Base-by-base conservation (phyloP, 2,329 filamentous ascomycete species). In the Trichoderma simmonsii region DNA sequence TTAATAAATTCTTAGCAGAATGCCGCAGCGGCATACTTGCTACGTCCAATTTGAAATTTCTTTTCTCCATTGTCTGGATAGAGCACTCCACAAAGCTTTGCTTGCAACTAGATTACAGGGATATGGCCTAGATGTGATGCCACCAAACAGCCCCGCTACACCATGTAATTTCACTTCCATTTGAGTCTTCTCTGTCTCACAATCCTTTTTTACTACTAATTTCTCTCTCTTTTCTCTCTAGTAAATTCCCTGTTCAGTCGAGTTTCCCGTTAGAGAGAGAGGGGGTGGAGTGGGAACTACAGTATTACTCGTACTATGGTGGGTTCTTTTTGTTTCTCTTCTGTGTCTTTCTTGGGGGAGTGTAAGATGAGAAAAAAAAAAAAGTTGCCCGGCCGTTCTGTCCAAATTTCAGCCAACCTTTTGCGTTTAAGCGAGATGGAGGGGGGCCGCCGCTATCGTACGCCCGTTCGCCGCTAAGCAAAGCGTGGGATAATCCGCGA, bases 341-440 rank as follows among this genome's bases (percentile, higher is more conserved):
- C 9, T 21, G 18, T 61, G 6, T 15, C 14, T 24, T 61, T 61
- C 18, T 7, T 61, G 12, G 32, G 28, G 28, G 54, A 51, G 24
- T 26, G 54, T 57, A 28, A 57, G 54, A 57, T 57, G 54, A 28
- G 54, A 34, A 60, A 30, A 60, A 34, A 57, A 32, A 59, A 59
- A 59, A 60, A 60, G 9, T 34, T 30, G 57, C 57, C 28, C 18
- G 57, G 28, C 57, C 18, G 6, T 59, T 24, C 9, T 56, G 12
- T 28, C 15, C 26, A 57, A 28, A 26, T 28, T 28, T n/a, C 43
- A 51, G 43, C 43, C 43, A 51, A 12, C 43, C 43, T 51, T 30
- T 26, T 62, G 59, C 59, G 32, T 65, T 43, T 65, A 65, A 65
- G 62, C 62, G 62, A 65, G 62, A 64, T 64, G 61, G 61, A 64